These are phyloP conservation scores for Mortierella sp. DNA, from an alignment of 371 early-diverging fungal genomes.

Conservation along the genomic window DNA sequence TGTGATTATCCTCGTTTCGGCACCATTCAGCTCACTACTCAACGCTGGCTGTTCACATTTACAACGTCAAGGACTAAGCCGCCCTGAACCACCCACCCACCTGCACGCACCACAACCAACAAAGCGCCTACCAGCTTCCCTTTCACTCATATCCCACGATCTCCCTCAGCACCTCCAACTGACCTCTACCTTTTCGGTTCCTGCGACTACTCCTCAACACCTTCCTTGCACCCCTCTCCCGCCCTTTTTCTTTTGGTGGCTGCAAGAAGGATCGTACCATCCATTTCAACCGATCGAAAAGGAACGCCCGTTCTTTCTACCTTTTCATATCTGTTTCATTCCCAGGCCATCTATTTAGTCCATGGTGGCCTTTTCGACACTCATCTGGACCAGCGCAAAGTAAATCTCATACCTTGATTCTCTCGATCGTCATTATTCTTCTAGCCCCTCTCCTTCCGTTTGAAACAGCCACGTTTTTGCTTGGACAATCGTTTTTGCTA, in stretches of 20 bases:
- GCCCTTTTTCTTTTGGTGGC: background rate
- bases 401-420: constrained; percentile 10
- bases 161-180: background rate
- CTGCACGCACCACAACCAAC: background rate
- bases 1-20: background rate
- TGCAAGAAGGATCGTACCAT: background rate
- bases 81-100: background rate
- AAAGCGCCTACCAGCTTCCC: background rate
- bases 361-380: constrained; percentile 43
- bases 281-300: background rate
- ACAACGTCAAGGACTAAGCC: constrained; percentile 1
- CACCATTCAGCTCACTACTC: constrained; percentile 7
- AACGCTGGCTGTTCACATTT: background rate
- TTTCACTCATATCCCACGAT: background rate
- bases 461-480: background rate
- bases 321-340: background rate
- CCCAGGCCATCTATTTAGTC: constrained; percentile 7
- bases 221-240: background rate
- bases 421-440: background rate
- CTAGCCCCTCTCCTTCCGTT: background rate
- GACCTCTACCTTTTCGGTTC: background rate
- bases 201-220: background rate
- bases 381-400: constrained; percentile 55
- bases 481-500: background rate
- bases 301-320: background rate